Percentiles rank a stretch among this genome's conserved stretches.
Conservation (phyloP, 495 filamentous ascomycete species). For the Aspergillus haitiensis region DNA sequence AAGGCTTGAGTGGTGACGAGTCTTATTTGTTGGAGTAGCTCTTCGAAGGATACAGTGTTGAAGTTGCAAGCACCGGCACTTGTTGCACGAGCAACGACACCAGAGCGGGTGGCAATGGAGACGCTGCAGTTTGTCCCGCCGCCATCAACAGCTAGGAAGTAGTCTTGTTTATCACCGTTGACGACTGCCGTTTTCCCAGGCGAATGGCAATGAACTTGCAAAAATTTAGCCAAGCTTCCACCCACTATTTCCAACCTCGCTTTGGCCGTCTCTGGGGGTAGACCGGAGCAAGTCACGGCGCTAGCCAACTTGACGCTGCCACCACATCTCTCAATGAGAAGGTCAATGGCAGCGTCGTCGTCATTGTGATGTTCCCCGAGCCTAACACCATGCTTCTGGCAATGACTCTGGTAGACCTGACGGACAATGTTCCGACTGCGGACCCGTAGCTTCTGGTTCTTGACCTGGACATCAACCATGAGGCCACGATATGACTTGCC, state of each 20-base stretch:
- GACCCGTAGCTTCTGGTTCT: slow-evolving; percentile 1
- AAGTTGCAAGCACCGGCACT: background rate
- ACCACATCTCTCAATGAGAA: background rate
- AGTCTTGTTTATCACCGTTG: background rate
- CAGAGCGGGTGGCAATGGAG: background rate
- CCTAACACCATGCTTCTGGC: no score
- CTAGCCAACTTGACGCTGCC: background rate
- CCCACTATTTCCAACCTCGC: background rate
- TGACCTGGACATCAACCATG: slow-evolving; percentile 3
- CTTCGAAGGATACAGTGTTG: background rate
- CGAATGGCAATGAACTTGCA: background rate
- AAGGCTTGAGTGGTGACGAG: background rate
- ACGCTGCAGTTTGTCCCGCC: background rate
- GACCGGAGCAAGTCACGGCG: background rate
- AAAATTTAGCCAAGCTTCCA: background rate
- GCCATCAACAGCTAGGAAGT: slow-evolving; percentile 1
- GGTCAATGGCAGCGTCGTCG: background rate
- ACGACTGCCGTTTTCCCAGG: background rate
- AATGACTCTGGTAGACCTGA: background rate
- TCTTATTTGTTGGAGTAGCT: background rate
- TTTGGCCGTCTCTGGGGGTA: background rate
- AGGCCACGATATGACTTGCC: slow-evolving; percentile 1
- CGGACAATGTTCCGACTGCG: background rate
- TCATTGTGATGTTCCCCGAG: background rate
- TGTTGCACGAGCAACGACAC: background rate